Evolutionary conservation across 116 monocot species (phyloP).

Genomic region (Trichopus zeylanicus): DNA sequence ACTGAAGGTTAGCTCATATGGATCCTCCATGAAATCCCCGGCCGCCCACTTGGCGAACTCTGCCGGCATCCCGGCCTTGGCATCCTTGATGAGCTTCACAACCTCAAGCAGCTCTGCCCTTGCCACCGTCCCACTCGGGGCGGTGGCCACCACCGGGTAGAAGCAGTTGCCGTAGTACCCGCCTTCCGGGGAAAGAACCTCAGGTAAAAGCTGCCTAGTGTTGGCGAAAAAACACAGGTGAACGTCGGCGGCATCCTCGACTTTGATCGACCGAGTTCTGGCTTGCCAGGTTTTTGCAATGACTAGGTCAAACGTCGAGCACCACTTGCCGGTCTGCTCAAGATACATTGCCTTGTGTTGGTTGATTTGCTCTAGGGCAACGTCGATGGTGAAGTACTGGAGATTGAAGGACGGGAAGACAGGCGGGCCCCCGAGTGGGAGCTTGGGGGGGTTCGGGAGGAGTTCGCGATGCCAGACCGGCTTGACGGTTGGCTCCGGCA

Average conservation of each 20-base stretch:
- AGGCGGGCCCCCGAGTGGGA: conserved; percentile 1
- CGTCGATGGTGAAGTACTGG: conserved; percentile 14
- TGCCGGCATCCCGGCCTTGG: conserved; percentile 13
- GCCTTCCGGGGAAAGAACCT: not conserved
- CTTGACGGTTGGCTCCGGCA: not conserved
- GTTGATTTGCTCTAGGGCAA: conserved; percentile 14
- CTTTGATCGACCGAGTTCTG: conserved; percentile 24
- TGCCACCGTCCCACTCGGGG: conserved; percentile 6
- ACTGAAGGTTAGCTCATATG: conserved; percentile 22
- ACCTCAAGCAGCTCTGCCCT: conserved; percentile 11
- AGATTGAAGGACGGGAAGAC: not conserved
- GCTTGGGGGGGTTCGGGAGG: conserved; percentile 20
- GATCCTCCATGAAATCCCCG: conserved; percentile 30
- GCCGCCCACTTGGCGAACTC: conserved; percentile 29
- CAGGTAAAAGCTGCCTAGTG: conserved; percentile 23
- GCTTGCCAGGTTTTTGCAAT: conserved; percentile 38
- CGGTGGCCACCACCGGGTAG: conserved; percentile 31
- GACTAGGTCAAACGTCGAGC: conserved; percentile 43
- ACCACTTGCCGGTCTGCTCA: conserved; percentile 13
- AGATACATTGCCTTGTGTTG: conserved; percentile 20
- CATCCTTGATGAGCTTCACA: conserved; percentile 22
- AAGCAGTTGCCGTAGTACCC: conserved; percentile 53
- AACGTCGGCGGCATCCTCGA: conserved; percentile 6
- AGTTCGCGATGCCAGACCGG: conserved; percentile 12
- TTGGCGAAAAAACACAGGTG: conserved; percentile 43